A percentile compares a stretch with the other conserved stretches of the same genome.
Conservation (phyloP, 495 filamentous ascomycete genomes). For the Alectoria sarmentosa region DNA sequence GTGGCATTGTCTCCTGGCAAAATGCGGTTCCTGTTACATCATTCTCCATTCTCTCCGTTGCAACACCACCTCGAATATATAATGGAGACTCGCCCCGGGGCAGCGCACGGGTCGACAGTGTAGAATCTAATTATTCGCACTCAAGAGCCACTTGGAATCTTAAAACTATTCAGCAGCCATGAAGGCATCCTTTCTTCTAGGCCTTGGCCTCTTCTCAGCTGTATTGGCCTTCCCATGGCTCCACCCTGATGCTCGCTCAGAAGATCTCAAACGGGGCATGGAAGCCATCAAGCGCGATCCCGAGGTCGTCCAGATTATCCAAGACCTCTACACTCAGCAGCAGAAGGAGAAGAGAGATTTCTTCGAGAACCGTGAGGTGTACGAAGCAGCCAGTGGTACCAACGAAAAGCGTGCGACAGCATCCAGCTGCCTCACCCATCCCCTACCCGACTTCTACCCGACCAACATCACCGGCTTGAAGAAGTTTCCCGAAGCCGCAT, state of each 20-base stretch:
- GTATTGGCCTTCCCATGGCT: background rate
- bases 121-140: too few species aligned
- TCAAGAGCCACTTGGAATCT: too few species aligned
- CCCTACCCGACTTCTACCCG: slow-evolving; percentile 2
- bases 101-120: too few species aligned
- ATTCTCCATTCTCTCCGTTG: too few species aligned
- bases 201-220: background rate
- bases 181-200: too few species aligned
- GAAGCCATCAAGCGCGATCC: background rate
- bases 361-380: background rate
- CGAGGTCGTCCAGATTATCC: background rate
- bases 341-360: background rate
- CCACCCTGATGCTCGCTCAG: background rate
- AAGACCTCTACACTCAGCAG: background rate
- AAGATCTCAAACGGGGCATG: background rate
- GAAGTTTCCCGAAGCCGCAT: slow-evolving; percentile 2
- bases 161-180: too few species aligned
- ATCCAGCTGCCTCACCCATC: background rate
- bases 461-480: slow-evolving; percentile 9
- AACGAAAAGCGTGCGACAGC: background rate
- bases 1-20: too few species aligned
- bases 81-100: too few species aligned
- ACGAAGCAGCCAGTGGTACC: background rate
- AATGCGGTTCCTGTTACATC: too few species aligned
- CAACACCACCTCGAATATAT: too few species aligned